phyloP scores from a whole-genome alignment of 1,284 basidiomycete species.

The Ganoderma boninense region DNA sequence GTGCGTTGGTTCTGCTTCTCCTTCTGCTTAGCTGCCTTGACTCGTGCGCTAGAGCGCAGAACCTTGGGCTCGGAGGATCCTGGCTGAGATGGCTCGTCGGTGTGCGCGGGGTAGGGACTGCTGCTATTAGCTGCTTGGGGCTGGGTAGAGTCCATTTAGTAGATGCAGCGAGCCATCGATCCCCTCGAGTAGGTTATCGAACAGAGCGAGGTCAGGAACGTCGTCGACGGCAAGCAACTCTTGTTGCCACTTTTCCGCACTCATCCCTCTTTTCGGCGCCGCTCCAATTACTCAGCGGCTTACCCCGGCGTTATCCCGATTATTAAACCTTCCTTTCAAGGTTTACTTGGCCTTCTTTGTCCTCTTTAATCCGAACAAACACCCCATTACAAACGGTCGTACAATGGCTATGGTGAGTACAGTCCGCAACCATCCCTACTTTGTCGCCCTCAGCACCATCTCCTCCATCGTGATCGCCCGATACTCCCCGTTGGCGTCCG shows the following conservation, averaged over 20 bases:
- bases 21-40: slow-evolving; percentile 78
- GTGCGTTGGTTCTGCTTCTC: slow-evolving; percentile 56
- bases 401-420: slow-evolving; percentile 8
- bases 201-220: slow-evolving; percentile 31
- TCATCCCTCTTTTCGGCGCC: slow-evolving; percentile 23
- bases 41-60: slow-evolving; percentile 77
- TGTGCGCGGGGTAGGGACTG: slow-evolving; percentile 49
- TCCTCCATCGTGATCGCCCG: slow-evolving; percentile 71
- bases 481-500: slow-evolving; percentile 61
- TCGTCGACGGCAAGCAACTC: slow-evolving; percentile 23
- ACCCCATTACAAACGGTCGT: slow-evolving; percentile 5
- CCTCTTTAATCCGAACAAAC: neutral
- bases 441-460: slow-evolving; percentile 71
- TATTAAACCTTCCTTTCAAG: neutral
- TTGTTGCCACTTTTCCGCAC: slow-evolving; percentile 31
- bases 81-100: slow-evolving; percentile 40
- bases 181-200: slow-evolving; percentile 45
- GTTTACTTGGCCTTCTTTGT: neutral
- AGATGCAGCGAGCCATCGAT: slow-evolving; percentile 84
- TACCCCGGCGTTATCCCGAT: slow-evolving; percentile 10
- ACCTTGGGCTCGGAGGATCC: slow-evolving; percentile 51
- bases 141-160: slow-evolving; percentile 86
- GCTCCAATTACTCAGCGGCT: slow-evolving; percentile 31
- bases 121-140: slow-evolving; percentile 70
- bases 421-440: slow-evolving; percentile 24